Base-by-base conservation (phyloP, 192 early-diverging fungal genomes). In the Umbelopsis ramanniana region DNA sequence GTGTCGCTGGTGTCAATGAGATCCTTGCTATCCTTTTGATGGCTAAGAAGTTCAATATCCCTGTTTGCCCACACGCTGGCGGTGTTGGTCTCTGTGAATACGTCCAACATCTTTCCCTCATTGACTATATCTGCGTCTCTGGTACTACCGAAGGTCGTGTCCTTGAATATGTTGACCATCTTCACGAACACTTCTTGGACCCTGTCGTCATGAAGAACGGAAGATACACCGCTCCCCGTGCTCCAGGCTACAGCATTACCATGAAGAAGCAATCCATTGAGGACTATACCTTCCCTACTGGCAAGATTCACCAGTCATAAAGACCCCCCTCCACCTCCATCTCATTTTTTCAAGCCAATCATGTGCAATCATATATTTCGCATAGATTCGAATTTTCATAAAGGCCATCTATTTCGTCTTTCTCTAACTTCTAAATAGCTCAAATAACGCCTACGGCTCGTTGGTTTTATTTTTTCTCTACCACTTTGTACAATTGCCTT, bases 1-100 rank as follows among this genome's bases (percentile, higher is more conserved):
- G 79, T 60, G 79, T 81, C 29, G 79, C 54, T 47, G 75, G 79
- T 68, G 75, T 81, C 3, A 81, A 76, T 52, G 79, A 81, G 35
- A 66, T 81, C 3, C 66, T 81, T 4, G 71, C 79, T 8, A 81
- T 81, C 53, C 29, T 81, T 17, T 68, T 81, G 21, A 81, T 81
- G 79, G 75, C 79, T 4, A 76, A 73, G 24, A 81, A 81, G 57
- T 81, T 81, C 52, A 71, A 76, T 24, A 57, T 81, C 4, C 79
- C 79, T 43, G 75, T 81, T 22, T 70, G 68, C 35, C 79, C 79
- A 29, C 79, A 81, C 60, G 74, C 79, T 53, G 79, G 79, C 38
- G 79, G 79, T 45, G 75, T 76, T n/a, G 75, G 75, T 29, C 72
- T 81, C 8, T 76, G 75, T 33, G 79, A 81, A 43, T 76, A 76